phyloP scores from a whole-genome alignment of 352 stramenopile genomes.

The Phytophthora pinifolia region DNA sequence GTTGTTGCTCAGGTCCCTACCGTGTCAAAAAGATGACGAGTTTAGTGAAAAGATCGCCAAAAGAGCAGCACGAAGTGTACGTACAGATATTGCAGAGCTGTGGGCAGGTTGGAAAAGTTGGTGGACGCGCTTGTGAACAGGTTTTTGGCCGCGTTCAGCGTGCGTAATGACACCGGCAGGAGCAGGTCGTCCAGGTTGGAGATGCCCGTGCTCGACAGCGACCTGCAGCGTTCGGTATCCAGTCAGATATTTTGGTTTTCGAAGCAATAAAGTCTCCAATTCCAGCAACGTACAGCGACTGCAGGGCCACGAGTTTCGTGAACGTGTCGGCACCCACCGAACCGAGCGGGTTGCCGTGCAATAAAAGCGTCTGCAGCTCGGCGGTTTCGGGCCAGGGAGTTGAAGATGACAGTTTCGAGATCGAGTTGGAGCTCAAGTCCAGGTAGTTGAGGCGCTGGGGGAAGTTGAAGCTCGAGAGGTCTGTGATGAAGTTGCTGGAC shows the following conservation, averaged over 20 bases:
- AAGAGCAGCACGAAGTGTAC: slow-evolving; percentile 6
- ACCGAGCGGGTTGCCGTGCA: slow-evolving; percentile 52
- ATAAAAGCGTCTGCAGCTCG: slow-evolving; percentile 56
- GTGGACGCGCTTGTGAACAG: slow-evolving; percentile 40
- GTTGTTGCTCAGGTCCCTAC: slow-evolving; percentile 65
- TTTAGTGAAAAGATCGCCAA: neutral
- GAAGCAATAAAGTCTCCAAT: neutral
- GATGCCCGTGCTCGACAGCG: slow-evolving; percentile 51
- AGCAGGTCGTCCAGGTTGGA: slow-evolving; percentile 41
- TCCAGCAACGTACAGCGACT: slow-evolving; percentile 48
- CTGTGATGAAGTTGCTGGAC: slow-evolving; percentile 41
- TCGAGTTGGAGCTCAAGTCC: slow-evolving; percentile 48
- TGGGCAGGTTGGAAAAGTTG: slow-evolving; percentile 52
- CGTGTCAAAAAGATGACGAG: neutral
- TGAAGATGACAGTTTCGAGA: slow-evolving; percentile 28
- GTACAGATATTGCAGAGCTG: slow-evolving; percentile 50
- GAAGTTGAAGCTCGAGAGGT: slow-evolving; percentile 41
- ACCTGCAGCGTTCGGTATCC: slow-evolving; percentile 18
- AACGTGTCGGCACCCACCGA: slow-evolving; percentile 44
- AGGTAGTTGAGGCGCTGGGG: slow-evolving; percentile 46
- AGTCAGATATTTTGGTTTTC: no score
- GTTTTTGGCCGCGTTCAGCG: slow-evolving; percentile 59
- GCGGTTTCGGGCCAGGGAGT: slow-evolving; percentile 46
- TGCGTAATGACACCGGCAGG: slow-evolving; percentile 44
- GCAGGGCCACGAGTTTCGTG: slow-evolving; percentile 39